A percentile compares a stretch with the other conserved stretches of the same genome.
Conservation (phyloP, 106 monocot species). For the Dioscorea dumetorum region DNA sequence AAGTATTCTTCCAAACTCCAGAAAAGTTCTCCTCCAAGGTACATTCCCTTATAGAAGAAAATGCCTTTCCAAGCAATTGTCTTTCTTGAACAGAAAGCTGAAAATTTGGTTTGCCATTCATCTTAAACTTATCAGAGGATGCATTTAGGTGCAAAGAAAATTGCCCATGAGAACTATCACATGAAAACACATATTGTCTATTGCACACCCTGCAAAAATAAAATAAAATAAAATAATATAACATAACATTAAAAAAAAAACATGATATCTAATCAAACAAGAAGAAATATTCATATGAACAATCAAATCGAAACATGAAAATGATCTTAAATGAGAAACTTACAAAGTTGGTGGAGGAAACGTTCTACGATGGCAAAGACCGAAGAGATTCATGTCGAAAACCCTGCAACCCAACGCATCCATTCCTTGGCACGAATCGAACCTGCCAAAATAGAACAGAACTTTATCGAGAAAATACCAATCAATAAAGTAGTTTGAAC, state of each 20-base stretch:
- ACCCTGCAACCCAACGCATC: slow-evolving; percentile 8
- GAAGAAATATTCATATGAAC: neutral
- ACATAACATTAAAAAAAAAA: neutral
- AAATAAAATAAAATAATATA: neutral
- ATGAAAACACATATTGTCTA: neutral
- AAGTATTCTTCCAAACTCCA: slow-evolving; percentile 9
- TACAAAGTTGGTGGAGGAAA: neutral
- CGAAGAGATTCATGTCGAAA: slow-evolving; percentile 1
- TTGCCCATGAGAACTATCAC: neutral
- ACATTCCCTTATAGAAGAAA: slow-evolving; percentile 17
- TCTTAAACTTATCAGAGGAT: neutral
- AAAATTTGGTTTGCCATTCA: neutral
- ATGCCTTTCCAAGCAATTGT: slow-evolving; percentile 5
- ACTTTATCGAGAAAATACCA: too few relatives aligned
- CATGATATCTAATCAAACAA: neutral
- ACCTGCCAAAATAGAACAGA: too few relatives aligned
- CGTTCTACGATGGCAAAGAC: slow-evolving; percentile 2
- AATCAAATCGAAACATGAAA: neutral
- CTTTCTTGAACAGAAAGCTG: neutral
- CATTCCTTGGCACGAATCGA: slow-evolving; percentile 2
- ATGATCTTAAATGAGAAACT: slow-evolving; percentile 3
- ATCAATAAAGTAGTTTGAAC: too few relatives aligned
- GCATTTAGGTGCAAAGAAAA: neutral
- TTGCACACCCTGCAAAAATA: slow-evolving; percentile 8
- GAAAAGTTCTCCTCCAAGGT: slow-evolving; percentile 17